These are phyloP conservation scores for Ganoderma lingzhi DNA, from an alignment of 1,284 basidiomycete genomes.

Conservation along the genomic window DNA sequence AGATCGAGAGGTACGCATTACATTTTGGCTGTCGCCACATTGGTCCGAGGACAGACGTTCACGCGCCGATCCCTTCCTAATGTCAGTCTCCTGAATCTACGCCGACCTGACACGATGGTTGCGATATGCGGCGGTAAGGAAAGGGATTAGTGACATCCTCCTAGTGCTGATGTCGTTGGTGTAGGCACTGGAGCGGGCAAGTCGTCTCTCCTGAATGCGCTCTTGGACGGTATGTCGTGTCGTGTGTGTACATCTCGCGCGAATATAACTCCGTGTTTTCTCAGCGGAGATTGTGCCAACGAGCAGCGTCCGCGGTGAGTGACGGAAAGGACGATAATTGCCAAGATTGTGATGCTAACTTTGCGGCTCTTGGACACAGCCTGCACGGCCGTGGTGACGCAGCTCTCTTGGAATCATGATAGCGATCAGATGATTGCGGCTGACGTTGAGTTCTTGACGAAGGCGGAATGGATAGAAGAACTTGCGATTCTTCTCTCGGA, in stretches of 20 bases:
- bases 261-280: background rate
- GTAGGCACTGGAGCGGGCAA: background rate
- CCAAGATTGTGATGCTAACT: background rate
- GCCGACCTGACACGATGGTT: background rate
- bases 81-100: background rate
- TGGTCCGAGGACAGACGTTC: background rate
- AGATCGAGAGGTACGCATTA: background rate
- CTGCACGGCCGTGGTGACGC: background rate
- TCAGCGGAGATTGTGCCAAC: constrained; percentile 1
- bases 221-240: background rate
- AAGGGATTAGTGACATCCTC: background rate
- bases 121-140: background rate
- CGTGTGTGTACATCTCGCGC: background rate
- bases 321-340: background rate
- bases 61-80: background rate
- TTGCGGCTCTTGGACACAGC: background rate
- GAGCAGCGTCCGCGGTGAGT: background rate
- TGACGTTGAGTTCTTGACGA: background rate
- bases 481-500: background rate
- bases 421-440: background rate
- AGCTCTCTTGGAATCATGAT: background rate
- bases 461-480: background rate
- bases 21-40: background rate
- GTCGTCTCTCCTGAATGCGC: background rate
- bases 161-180: background rate